A percentile compares a stretch with the other conserved stretches of the same genome.
phyloP scores from a whole-genome alignment of 2,329 filamentous ascomycete species.

The Byssothecium circinans region DNA sequence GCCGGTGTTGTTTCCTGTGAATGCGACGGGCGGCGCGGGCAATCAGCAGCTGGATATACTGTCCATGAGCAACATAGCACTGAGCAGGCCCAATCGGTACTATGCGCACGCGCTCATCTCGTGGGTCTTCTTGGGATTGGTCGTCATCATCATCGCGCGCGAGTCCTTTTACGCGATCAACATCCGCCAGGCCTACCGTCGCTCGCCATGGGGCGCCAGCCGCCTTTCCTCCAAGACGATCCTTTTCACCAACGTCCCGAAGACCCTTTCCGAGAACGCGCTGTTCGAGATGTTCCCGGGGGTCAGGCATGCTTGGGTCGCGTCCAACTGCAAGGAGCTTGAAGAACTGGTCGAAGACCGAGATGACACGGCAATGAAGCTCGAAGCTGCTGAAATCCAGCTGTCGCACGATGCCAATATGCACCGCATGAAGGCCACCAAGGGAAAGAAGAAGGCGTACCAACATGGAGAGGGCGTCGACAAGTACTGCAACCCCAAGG shows the following conservation, averaged over 20 bases:
- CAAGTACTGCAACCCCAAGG: slow-evolving; percentile 45
- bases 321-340: slow-evolving; percentile 50
- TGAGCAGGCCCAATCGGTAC: slow-evolving; percentile 38
- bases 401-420: slow-evolving; percentile 59
- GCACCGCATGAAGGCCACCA: slow-evolving; percentile 66
- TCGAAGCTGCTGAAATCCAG: slow-evolving; percentile 51
- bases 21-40: slow-evolving; percentile 45
- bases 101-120: slow-evolving; percentile 50
- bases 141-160: slow-evolving; percentile 49
- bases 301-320: slow-evolving; percentile 51
- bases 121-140: slow-evolving; percentile 47
- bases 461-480: slow-evolving; percentile 46
- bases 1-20: slow-evolving; percentile 52
- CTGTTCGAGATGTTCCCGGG: slow-evolving; percentile 45
- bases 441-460: slow-evolving; percentile 49
- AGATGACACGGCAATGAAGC: slow-evolving; percentile 46
- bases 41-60: slow-evolving; percentile 43
- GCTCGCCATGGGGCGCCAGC: slow-evolving; percentile 48
- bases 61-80: slow-evolving; percentile 42
- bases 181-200: slow-evolving; percentile 51
- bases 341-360: slow-evolving; percentile 49
- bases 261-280: slow-evolving; percentile 42
- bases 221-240: slow-evolving; percentile 52
- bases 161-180: slow-evolving; percentile 54
- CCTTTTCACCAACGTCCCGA: slow-evolving; percentile 52